Base-by-base conservation (phyloP, 163 green algal species). In the Volvox carteri region DNA sequence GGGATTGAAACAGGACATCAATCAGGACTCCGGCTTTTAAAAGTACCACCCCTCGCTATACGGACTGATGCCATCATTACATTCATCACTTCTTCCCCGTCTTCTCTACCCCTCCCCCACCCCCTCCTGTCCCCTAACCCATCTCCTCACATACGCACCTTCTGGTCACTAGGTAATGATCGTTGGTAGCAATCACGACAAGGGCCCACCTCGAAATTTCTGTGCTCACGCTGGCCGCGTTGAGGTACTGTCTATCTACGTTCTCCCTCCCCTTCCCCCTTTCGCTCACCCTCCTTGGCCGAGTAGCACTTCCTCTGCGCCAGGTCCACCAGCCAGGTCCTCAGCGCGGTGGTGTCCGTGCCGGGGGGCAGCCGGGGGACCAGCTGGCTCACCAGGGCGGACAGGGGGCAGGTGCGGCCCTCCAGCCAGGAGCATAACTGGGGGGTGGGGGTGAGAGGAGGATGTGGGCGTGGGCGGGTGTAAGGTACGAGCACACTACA, bases 261-360 rank as follows among this genome's bases (percentile, higher is more conserved):
- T n/a, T n/a, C n/a, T n/a, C n/a, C n/a, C n/a, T 23, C 58, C 58
- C 14, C 67, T 76, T 35, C 67, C 25, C 4, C 67, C 37, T 35
- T 28, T 76, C 23, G 33, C 35, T 52, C 35, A 88, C 78, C 79
- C 7, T 91, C 78, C 78, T 91, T 91, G 68, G 79, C 42, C 28
- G 67, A 48, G 56, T 91, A 91, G 54, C 54, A 62, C 78, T 67
- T 88, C 9, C 87, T 76, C 39, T 76, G 44, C 50, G 87, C 87
- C 78, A 91, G 87, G 70, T 91, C 87, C 44, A 91, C 73, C 28
- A 91, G 41, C 11, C 7, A 37, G 56, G 77, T 91, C 52, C 87
- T 78, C 72, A 88, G 42, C 8, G 72, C 84, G 23, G 54, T 30
- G 23, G 54, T 23, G 48, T 81, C 83, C 2, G 68, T 30, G 44